Percentiles rank a stretch among this genome's conserved stretches.
Evolutionary conservation across 2,329 filamentous ascomycete species (phyloP).

Genomic region (Clonostachys rosea): DNA sequence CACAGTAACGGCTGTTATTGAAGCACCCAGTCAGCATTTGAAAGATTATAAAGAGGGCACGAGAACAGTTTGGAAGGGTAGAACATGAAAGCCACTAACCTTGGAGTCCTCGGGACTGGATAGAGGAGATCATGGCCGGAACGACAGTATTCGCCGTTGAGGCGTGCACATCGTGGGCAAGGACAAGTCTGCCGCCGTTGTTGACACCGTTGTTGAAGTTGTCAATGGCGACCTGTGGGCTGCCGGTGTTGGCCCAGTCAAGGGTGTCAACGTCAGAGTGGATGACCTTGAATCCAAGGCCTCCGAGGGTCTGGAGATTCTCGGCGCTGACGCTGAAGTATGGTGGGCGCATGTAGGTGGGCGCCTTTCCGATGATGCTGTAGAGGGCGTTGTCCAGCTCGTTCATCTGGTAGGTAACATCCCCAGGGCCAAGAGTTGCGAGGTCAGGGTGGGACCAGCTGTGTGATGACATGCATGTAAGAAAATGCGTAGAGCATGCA

Average conservation of each 20-base stretch:
- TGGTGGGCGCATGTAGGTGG: slow-evolving; percentile 43
- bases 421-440: slow-evolving; percentile 26
- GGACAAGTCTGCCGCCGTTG: slow-evolving; percentile 32
- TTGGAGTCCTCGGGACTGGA: slow-evolving; percentile 31
- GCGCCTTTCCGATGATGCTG: slow-evolving; percentile 43
- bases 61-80: too few relatives aligned
- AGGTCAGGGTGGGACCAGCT: slow-evolving; percentile 41
- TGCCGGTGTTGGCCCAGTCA: slow-evolving; percentile 42
- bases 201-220: slow-evolving; percentile 19
- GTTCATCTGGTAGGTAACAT: slow-evolving; percentile 42
- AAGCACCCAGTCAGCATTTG: too few relatives aligned
- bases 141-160: slow-evolving; percentile 39
- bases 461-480: not conserved
- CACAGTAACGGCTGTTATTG: slow-evolving; percentile 36
- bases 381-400: slow-evolving; percentile 44
- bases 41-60: too few relatives aligned
- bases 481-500: not conserved
- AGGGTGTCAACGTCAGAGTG: slow-evolving; percentile 58
- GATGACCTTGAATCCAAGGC: slow-evolving; percentile 54
- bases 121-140: slow-evolving; percentile 17
- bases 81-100: slow-evolving; percentile 25
- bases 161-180: slow-evolving; percentile 37
- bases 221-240: slow-evolving; percentile 32
- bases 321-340: slow-evolving; percentile 41
- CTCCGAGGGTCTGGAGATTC: slow-evolving; percentile 32